Conservation (phyloP, 148 eudicot genomes). For the Spergularia bocconei region DNA sequence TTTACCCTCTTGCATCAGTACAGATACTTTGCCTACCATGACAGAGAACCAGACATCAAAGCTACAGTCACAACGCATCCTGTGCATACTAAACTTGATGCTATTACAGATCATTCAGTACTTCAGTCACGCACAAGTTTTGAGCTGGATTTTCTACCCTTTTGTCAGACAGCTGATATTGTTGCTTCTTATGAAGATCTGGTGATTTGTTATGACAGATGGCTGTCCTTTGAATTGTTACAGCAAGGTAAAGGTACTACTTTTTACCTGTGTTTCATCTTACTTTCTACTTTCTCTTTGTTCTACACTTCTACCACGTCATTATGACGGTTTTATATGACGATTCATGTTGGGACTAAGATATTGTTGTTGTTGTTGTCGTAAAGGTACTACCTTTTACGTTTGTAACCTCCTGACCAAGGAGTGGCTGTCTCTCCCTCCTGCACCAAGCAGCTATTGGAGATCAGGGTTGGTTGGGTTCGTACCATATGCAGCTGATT, state of each 20-base stretch:
- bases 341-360: not conserved
- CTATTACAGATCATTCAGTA: constrained; percentile 8
- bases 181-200: constrained; percentile 13
- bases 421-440: constrained; percentile 15
- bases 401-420: constrained; percentile 22
- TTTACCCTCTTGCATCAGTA: constrained; percentile 14
- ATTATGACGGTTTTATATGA: too few species aligned
- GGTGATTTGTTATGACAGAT: constrained; percentile 8
- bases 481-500: not conserved
- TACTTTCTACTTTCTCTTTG: too few species aligned
- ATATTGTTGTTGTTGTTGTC: not conserved
- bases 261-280: not conserved
- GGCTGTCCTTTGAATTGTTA: constrained; percentile 1
- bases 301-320: too few species aligned
- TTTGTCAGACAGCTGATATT: not conserved
- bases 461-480: constrained; percentile 7
- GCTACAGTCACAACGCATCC: not conserved
- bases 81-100: constrained; percentile 9
- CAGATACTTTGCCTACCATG: constrained; percentile 16
- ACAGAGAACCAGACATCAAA: not conserved
- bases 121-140: constrained; percentile 5
- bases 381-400: constrained; percentile 13
- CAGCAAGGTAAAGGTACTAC: not conserved
- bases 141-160: constrained; percentile 14
- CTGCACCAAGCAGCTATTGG: constrained; percentile 14